Conservation (phyloP, 1,284 basidiomycete species). For the Inonotus obliquus region DNA sequence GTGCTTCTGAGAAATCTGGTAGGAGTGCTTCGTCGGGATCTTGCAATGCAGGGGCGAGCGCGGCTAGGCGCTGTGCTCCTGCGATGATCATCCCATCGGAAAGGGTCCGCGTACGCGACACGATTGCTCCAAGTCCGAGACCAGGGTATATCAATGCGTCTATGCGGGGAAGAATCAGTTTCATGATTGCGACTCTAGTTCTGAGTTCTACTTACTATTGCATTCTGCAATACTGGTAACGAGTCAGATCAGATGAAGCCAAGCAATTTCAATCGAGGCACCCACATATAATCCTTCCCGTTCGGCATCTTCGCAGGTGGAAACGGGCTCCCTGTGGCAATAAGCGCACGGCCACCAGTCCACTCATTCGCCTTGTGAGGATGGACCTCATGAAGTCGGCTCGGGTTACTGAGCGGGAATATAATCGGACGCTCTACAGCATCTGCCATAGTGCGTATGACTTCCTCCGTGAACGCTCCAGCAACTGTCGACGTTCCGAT, state of each 20-base stretch:
- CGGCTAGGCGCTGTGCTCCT: conserved; percentile 65
- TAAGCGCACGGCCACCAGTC: conserved; percentile 70
- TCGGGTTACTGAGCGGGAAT: conserved; percentile 81
- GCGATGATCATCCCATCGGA: conserved; percentile 79
- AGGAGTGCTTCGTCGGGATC: conserved; percentile 63
- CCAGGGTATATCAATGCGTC: conserved; percentile 80
- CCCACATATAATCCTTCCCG: conserved; percentile 64
- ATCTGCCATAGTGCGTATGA: conserved; percentile 67
- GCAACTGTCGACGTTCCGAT: conserved; percentile 79
- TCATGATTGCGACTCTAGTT: background rate
- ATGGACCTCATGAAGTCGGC: conserved; percentile 67
- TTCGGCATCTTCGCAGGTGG: conserved; percentile 64
- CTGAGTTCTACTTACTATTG: conserved; percentile 46
- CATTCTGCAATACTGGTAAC: conserved; percentile 58
- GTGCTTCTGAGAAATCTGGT: conserved; percentile 69
- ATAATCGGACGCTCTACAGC: conserved; percentile 73
- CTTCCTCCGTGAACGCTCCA: conserved; percentile 78
- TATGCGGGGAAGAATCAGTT: conserved; percentile 22
- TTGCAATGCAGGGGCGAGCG: conserved; percentile 68
- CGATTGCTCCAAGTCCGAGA: conserved; percentile 69
- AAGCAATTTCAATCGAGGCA: conserved; percentile 9
- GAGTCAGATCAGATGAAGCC: background rate
- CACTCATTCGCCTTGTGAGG: conserved; percentile 72
- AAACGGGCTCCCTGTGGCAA: conserved; percentile 84
- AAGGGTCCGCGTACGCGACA: conserved; percentile 56